A percentile compares a stretch with the other conserved stretches of the same genome.
These are phyloP conservation scores for Penicillium parvum DNA, from an alignment of 495 filamentous ascomycete species.

Conservation along the genomic window DNA sequence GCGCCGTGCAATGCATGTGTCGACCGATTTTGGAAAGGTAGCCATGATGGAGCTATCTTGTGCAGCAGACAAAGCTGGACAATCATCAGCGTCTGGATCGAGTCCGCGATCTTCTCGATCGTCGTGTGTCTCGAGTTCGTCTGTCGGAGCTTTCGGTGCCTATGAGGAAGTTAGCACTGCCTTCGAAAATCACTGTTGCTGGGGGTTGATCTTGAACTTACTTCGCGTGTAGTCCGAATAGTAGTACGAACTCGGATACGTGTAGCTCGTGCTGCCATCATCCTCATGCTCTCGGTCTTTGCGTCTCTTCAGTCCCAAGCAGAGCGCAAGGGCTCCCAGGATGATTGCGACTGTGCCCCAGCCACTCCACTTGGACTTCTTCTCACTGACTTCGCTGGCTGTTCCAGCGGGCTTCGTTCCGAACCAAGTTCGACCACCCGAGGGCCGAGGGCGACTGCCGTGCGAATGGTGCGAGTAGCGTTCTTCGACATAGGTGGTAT, in stretches of 20 bases:
- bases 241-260: slow-evolving; percentile 43
- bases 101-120: slow-evolving; percentile 25
- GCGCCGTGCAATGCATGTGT: slow-evolving; percentile 30
- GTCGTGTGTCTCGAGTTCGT: slow-evolving; percentile 43
- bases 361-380: slow-evolving; percentile 56
- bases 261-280: slow-evolving; percentile 40
- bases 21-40: neutral
- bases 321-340: slow-evolving; percentile 61
- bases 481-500: slow-evolving; percentile 65
- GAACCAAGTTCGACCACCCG: slow-evolving; percentile 63
- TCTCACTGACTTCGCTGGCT: slow-evolving; percentile 38
- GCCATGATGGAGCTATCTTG: neutral
- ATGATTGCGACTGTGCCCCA: slow-evolving; percentile 55
- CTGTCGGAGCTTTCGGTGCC: slow-evolving; percentile 49
- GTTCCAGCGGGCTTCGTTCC: slow-evolving; percentile 47
- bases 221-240: slow-evolving; percentile 45
- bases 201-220: slow-evolving; percentile 23
- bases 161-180: slow-evolving; percentile 21
- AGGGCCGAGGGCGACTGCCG: slow-evolving; percentile 48
- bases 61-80: neutral
- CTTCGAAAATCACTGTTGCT: neutral
- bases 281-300: slow-evolving; percentile 46
- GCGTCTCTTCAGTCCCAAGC: slow-evolving; percentile 70
- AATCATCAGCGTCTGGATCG: slow-evolving; percentile 31
- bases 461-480: slow-evolving; percentile 55